phyloP scores from a whole-genome alignment of 2,329 filamentous ascomycete species.

The Chaetomiaceae sp. region DNA sequence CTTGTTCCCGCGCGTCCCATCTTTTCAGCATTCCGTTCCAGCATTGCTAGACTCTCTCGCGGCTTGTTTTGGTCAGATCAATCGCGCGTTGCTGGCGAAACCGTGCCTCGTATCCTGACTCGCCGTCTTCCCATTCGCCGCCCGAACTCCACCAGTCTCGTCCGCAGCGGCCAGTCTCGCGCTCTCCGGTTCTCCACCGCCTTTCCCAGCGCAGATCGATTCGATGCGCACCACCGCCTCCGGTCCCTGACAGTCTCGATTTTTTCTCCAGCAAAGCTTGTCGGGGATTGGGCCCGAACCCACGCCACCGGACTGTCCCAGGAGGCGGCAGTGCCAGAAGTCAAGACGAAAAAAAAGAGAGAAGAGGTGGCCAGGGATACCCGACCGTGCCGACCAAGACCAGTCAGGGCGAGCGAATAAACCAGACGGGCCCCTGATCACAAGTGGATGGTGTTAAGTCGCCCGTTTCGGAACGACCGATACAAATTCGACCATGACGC shows the following conservation, averaged over 20 bases:
- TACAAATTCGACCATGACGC: slow-evolving; percentile 5
- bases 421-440: not conserved
- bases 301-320: slow-evolving; percentile 5
- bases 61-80: no score
- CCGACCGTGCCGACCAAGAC: not conserved
- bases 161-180: not conserved
- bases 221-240: not conserved
- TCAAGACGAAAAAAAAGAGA: not conserved
- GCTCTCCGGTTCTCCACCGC: slow-evolving; percentile 3
- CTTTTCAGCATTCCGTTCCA: no score
- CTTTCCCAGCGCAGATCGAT: slow-evolving; percentile 4
- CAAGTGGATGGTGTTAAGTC: slow-evolving; percentile 2
- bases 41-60: no score
- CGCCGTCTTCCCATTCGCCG: slow-evolving; percentile 12
- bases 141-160: slow-evolving; percentile 2
- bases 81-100: no score
- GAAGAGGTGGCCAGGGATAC: not conserved
- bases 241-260: slow-evolving; percentile 7
- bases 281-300: not conserved
- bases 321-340: not conserved
- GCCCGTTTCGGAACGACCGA: not conserved
- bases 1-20: no score
- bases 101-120: not conserved
- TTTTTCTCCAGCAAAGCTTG: not conserved
- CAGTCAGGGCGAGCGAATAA: not conserved